Percentiles rank a stretch among this genome's conserved stretches.
These are phyloP conservation scores for Mycena indigotica DNA, from an alignment of 768 basidiomycete species.

Conservation along the genomic window DNA sequence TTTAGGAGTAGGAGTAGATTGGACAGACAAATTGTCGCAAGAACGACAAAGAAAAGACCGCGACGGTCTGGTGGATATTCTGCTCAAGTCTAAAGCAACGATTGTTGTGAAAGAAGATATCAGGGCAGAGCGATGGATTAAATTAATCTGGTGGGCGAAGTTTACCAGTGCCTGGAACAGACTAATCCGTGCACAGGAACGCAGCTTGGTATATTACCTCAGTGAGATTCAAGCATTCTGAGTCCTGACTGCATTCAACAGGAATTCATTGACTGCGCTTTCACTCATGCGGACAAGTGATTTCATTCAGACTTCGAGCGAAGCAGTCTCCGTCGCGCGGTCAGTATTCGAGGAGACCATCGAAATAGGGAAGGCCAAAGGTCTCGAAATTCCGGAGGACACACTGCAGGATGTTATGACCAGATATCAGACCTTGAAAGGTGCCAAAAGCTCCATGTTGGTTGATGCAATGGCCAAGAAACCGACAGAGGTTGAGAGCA, in stretches of 20 bases:
- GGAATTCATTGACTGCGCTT: slow-evolving; percentile 14
- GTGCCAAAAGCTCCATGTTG: slow-evolving; percentile 14
- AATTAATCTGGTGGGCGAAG: slow-evolving; percentile 8
- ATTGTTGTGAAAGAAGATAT: slow-evolving; percentile 14
- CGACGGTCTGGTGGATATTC: slow-evolving; percentile 2
- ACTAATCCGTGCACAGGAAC: slow-evolving; percentile 4
- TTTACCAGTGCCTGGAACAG: not conserved
- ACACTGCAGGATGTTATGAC: slow-evolving; percentile 4
- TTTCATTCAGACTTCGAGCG: slow-evolving; percentile 4
- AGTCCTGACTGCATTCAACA: not conserved
- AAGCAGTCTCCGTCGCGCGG: slow-evolving; percentile 5
- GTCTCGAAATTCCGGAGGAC: slow-evolving; percentile 9
- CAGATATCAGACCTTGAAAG: slow-evolving; percentile 5
- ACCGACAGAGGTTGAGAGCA: slow-evolving; percentile 12
- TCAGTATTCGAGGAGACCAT: slow-evolving; percentile 8
- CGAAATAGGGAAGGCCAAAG: slow-evolving; percentile 6
- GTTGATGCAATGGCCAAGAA: slow-evolving; percentile 2
- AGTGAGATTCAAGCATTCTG: not conserved
- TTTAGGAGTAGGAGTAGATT: slow-evolving; percentile 10
- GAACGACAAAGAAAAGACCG: slow-evolving; percentile 4
- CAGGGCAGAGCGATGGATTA: slow-evolving; percentile 7
- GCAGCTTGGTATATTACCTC: slow-evolving; percentile 1
- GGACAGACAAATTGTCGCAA: not conserved
- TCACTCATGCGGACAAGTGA: slow-evolving; percentile 10
- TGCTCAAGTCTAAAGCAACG: slow-evolving; percentile 9